Evolutionary conservation across 208 protist species (phyloP).

Genomic region (Crithidia mellificae): DNA sequence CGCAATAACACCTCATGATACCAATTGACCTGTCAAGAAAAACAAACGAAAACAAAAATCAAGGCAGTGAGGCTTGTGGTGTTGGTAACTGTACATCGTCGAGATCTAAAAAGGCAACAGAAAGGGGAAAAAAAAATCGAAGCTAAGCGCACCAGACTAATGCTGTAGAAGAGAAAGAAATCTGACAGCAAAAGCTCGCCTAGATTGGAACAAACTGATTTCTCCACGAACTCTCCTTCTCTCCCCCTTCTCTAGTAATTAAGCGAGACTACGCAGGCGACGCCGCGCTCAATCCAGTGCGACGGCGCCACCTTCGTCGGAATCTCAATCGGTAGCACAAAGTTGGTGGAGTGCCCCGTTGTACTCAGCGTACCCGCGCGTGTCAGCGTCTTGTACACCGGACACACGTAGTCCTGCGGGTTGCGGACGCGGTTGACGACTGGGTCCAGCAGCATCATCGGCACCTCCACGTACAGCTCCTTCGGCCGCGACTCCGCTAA

Average conservation of each 20-base stretch:
- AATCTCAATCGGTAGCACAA: slow-evolving; percentile 95
- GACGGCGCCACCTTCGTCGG: slow-evolving; percentile 79
- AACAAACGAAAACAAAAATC: not conserved
- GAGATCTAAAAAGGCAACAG: not conserved
- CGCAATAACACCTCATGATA: too few species aligned
- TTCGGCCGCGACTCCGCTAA: slow-evolving; percentile 95
- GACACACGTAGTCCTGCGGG: slow-evolving; percentile 91
- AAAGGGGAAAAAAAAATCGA: not conserved
- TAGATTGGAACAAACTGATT: too few species aligned
- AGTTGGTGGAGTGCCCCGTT: slow-evolving; percentile 99
- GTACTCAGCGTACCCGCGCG: slow-evolving; percentile 96
- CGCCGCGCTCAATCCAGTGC: slow-evolving; percentile 96
- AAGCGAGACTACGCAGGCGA: slow-evolving; percentile 86
- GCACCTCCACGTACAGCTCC: slow-evolving; percentile 93
- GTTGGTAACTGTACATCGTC: not conserved
- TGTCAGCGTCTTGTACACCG: slow-evolving; percentile 96
- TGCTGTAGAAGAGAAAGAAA: too few species aligned
- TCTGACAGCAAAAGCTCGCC: too few species aligned
- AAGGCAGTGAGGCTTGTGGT: not conserved
- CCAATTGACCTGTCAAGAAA: not conserved
- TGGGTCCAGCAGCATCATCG: slow-evolving; percentile 93
- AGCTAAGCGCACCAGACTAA: too few species aligned
- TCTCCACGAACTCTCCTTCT: too few species aligned
- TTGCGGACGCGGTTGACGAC: slow-evolving; percentile 54
- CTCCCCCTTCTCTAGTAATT: slow-evolving; percentile 54